Evolutionary conservation across 495 filamentous ascomycete species (phyloP).

Genomic region (Xylaria acuta): DNA sequence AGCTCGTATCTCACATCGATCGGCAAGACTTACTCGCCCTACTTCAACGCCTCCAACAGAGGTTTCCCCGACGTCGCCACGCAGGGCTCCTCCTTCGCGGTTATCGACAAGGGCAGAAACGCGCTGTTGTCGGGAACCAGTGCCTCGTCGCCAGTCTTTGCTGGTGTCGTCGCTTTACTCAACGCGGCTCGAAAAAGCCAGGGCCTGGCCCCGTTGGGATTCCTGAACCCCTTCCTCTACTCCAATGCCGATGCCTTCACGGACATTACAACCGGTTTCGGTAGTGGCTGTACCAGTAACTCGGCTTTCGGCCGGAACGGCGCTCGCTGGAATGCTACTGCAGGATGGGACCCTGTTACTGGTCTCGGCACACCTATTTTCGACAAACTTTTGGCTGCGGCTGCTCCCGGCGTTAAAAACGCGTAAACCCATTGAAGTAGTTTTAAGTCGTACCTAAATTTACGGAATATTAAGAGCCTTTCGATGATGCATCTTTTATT

Average conservation of each 20-base stretch:
- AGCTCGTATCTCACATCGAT: slow-evolving; percentile 59
- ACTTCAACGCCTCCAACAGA: slow-evolving; percentile 62
- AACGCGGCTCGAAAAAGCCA: slow-evolving; percentile 64
- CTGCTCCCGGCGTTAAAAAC: slow-evolving; percentile 42
- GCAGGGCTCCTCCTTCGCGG: slow-evolving; percentile 61
- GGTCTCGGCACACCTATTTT: slow-evolving; percentile 45
- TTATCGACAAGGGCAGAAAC: slow-evolving; percentile 50
- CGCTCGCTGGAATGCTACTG: slow-evolving; percentile 47
- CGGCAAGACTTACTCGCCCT: slow-evolving; percentile 48
- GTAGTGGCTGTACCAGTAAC: slow-evolving; percentile 59
- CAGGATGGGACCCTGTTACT: slow-evolving; percentile 47
- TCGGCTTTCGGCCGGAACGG: slow-evolving; percentile 61
- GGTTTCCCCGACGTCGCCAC: slow-evolving; percentile 68
- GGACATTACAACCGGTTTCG: slow-evolving; percentile 65
- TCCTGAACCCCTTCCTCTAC: slow-evolving; percentile 69
- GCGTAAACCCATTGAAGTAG: slow-evolving; percentile 24
- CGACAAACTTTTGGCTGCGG: slow-evolving; percentile 37
- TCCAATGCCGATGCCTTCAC: slow-evolving; percentile 63
- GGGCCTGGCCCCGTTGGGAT: slow-evolving; percentile 63
- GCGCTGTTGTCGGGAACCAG: slow-evolving; percentile 58
- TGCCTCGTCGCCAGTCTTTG: slow-evolving; percentile 47
- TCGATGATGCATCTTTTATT: background rate
- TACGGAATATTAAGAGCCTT: background rate
- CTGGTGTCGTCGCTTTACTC: slow-evolving; percentile 61
- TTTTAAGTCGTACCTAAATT: background rate